These are phyloP conservation scores for Xylaria sp. DNA, from an alignment of 2,329 filamentous ascomycete genomes.

Conservation along the genomic window DNA sequence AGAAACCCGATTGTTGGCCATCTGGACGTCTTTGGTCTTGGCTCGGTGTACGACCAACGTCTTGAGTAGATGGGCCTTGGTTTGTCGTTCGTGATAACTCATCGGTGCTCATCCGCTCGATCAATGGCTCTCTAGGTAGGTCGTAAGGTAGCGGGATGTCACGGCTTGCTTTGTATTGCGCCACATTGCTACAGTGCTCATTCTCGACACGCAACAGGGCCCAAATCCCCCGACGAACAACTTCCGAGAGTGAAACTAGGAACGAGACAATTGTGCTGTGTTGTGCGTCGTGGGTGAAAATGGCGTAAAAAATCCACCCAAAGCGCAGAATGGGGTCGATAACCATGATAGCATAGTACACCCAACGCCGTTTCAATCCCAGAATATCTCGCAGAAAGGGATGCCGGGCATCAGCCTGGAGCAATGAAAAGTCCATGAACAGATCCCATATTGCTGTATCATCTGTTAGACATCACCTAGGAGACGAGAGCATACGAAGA, in stretches of 20 bases:
- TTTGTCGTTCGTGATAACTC: constrained; percentile 38
- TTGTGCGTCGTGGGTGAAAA: constrained; percentile 81
- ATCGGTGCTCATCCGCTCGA: constrained; percentile 56
- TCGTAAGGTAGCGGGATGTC: constrained; percentile 89
- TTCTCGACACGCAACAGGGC: constrained; percentile 95
- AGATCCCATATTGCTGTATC: constrained; percentile 86
- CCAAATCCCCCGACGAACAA: constrained; percentile 90
- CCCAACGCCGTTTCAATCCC: constrained; percentile 80
- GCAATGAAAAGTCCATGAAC: constrained; percentile 94
- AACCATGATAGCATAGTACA: constrained; percentile 88
- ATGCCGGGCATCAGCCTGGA: constrained; percentile 77
- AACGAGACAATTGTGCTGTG: constrained; percentile 88
- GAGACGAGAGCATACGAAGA: neutral
- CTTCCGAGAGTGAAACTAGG: constrained; percentile 79
- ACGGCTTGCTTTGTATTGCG: constrained; percentile 86
- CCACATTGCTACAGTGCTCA: constrained; percentile 93
- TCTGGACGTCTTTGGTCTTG: constrained; percentile 33
- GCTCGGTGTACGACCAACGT: constrained; percentile 35
- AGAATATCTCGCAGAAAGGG: constrained; percentile 79
- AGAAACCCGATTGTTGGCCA: constrained; percentile 26
- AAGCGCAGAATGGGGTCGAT: constrained; percentile 88
- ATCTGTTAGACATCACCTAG: neutral
- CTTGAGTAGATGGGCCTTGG: constrained; percentile 31
- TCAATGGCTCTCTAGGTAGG: constrained; percentile 58
- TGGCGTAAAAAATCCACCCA: constrained; percentile 93